Evolutionary conservation across 345 rosid genomes (phyloP), one percentile per base, ranked within the genome.

Genomic region (Salix viminalis): DNA sequence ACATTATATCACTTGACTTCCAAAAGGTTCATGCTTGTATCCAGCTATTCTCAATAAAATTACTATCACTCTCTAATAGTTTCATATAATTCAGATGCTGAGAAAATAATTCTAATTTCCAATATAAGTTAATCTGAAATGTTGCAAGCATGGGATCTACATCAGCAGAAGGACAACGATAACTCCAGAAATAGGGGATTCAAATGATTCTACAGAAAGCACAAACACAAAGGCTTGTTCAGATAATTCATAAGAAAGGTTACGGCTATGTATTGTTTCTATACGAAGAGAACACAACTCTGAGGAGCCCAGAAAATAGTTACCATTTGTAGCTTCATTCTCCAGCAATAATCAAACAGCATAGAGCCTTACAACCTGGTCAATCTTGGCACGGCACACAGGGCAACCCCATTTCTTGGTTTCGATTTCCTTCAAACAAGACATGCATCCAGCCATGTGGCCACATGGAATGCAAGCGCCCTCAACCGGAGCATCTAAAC

Each of bases 401-500:
- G 99, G 99, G 86, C 98, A 96, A 70, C 97, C 97, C 91, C 91
- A 87, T 70, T 96, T 90, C 84, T 94, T 94, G 79, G 87, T 79
- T 84, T 87, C 88, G 86, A 96, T 77, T 90, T 96, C 94, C 4
- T 85, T 90, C 82, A 96, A 78, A 84, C 98, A 96, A 71, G 98
- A 85, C 92, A 96, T 90, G 70, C 99, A 96, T 34, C 99, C 99
- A 0, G 92, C 97, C 79, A 94, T 94, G 82, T 96, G 99, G 60
- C 99, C 99, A 72, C 99, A 96, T 6, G 99, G 99, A n/a, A 94
- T 88, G 65, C 98, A 96, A 19, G 91, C 99, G 4, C 94, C 99
- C 79, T 96, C 94, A 9, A 91, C 87, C 5, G 94, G 97, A 74
- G 99, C 97, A 80, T 96, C 99, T 77, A 94, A 84, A 86, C 99